A percentile compares a stretch with the other conserved stretches of the same genome.
Evolutionary conservation across 2,329 filamentous ascomycete genomes (phyloP).

Genomic region (Aspergillus brasiliensis): DNA sequence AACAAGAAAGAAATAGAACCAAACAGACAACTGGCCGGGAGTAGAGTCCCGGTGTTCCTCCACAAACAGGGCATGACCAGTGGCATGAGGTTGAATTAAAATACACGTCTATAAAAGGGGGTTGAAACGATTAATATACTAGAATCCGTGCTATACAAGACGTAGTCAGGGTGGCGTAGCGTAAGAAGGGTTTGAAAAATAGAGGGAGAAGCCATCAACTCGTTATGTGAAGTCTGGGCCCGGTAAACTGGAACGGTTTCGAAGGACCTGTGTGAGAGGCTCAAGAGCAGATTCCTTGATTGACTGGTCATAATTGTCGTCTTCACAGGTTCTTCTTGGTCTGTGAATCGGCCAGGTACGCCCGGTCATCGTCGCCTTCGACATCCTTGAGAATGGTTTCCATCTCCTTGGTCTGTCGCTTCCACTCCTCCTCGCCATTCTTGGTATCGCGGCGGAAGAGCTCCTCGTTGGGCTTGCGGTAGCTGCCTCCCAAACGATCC

Average conservation of each 20-base stretch:
- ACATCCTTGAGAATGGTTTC: constrained; percentile 76
- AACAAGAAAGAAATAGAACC: not conserved
- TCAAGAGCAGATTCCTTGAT: not conserved
- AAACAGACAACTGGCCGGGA: not conserved
- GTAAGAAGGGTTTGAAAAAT: not conserved
- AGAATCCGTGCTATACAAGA: constrained; percentile 16
- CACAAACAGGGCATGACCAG: not conserved
- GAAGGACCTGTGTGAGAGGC: not conserved
- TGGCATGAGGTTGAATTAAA: constrained; percentile 7
- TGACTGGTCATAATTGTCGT: not conserved
- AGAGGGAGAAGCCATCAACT: constrained; percentile 16
- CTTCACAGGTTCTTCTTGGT: constrained; percentile 43
- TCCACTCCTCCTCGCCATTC: constrained; percentile 80
- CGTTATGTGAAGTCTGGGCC: constrained; percentile 14
- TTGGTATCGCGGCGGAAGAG: constrained; percentile 83
- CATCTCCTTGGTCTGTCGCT: constrained; percentile 73
- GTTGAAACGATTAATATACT: constrained; percentile 15
- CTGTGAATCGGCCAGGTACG: constrained; percentile 38
- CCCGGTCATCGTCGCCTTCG: constrained; percentile 57
- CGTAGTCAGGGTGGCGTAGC: constrained; percentile 6
- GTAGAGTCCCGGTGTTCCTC: not conserved
- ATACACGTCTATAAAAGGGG: constrained; percentile 8
- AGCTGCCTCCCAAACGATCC: constrained; percentile 85
- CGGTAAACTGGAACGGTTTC: not conserved
- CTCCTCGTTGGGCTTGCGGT: constrained; percentile 81